Evolutionary conservation across 2,329 filamentous ascomycete species (phyloP), one percentile per base, ranked within the genome.

Genomic region (Leptosphaerulina australis): DNA sequence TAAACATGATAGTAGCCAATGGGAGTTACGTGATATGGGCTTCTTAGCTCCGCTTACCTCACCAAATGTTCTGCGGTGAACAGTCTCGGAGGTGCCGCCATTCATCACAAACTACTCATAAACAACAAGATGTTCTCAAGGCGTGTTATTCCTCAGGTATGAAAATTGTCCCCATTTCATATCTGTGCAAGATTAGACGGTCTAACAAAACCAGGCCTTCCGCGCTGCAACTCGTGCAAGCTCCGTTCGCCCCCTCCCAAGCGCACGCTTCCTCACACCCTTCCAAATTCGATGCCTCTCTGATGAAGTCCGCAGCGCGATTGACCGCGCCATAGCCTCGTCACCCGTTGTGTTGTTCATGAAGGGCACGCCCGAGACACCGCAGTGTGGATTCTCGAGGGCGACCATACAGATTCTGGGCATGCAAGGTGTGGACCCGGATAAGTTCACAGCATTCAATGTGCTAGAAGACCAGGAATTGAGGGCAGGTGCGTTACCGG

Each of bases 361-460:
- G 94, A 99, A 99, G 80, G 94, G 94, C 52, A 97, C 94, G 1
- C 94, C 94, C 50, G 92, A 97, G 77, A 90, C 85, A 54, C 94
- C 94, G 15, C 92, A 97, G 75, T 99, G 94, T 76, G 94, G 94
- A 35, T 99, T 97, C 81, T 97, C 93, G 51, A 85, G 92, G 65
- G 93, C 93, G 45, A 91, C 84, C 71, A 96, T 99, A 72, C 92
- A 97, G 80, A 92, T 99, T 66, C 81, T 99, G 58, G 91, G 93
- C 50, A 77, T 97, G 67, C 93, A 99, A 77, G 94, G 94, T 58
- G 91, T 99, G 55, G 90, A 97, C 77, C 94, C 94, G 12, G 82
- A 83, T 59, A 97, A 97, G 79, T 99, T 99, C 72, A 90, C 91
- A n/a, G 93, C 94, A 6, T 97, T 96, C 76, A 97, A 99, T 76